Conservation (phyloP, 1,284 basidiomycete genomes). For the Ustilago shanxiensis region DNA sequence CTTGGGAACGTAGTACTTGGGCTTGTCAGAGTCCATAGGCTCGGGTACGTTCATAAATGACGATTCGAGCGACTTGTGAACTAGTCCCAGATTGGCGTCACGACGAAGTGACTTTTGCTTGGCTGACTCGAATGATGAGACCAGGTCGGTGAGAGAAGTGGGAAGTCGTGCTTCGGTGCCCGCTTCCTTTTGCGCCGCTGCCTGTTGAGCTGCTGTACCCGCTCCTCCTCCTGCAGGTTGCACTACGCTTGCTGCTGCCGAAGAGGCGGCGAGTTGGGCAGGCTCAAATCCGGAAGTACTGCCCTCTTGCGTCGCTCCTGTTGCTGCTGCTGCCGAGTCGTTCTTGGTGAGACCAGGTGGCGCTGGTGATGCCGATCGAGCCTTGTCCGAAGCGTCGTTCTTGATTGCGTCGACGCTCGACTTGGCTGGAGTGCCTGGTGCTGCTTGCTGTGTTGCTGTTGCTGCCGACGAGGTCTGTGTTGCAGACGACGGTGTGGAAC, state of each 20-base stretch:
- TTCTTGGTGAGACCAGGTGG: conserved; percentile 44
- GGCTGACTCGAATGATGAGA: conserved; percentile 92
- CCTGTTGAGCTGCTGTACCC: conserved; percentile 53
- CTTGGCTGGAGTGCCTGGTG: conserved; percentile 27
- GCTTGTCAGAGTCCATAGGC: conserved; percentile 79
- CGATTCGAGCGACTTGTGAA: conserved; percentile 88
- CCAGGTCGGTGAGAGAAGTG: conserved; percentile 88
- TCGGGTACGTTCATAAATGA: conserved; percentile 89
- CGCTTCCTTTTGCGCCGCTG: conserved; percentile 55
- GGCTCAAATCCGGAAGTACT: conserved; percentile 48
- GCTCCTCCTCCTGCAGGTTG: conserved; percentile 59
- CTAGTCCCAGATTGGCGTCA: conserved; percentile 80
- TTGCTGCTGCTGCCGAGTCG: conserved; percentile 19
- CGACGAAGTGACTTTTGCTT: conserved; percentile 90
- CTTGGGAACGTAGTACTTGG: conserved; percentile 92
- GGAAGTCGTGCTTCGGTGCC: conserved; percentile 72
- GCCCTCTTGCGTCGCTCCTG: conserved; percentile 14
- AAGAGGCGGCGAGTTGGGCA: conserved; percentile 65
- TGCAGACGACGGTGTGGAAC: conserved; percentile 16
- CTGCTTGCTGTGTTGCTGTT: conserved; percentile 15
- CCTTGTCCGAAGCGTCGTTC: conserved; percentile 30
- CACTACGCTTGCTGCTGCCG: conserved; percentile 71
- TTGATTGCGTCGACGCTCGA: conserved; percentile 32
- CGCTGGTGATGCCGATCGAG: conserved; percentile 41
- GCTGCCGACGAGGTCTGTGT: conserved; percentile 10